phyloP scores from a whole-genome alignment of 768 basidiomycete genomes.

The Tricholoma flavovirens region DNA sequence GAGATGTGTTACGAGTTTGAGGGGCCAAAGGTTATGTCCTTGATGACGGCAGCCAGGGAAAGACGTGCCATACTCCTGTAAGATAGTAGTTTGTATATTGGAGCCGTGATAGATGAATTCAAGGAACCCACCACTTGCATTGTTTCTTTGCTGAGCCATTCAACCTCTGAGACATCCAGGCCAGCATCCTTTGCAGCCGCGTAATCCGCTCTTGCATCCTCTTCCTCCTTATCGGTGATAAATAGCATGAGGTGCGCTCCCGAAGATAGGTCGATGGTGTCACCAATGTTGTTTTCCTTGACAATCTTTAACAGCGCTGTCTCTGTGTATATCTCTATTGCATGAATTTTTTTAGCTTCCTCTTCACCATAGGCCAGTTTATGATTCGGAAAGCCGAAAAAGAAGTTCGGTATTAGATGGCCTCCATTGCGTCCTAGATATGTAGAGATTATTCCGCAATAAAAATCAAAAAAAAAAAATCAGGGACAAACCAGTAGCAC shows the following conservation, averaged over 20 bases:
- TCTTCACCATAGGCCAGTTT: slow-evolving; percentile 37
- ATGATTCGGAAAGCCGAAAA: slow-evolving; percentile 38
- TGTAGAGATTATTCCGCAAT: background rate
- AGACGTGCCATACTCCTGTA: slow-evolving; percentile 36
- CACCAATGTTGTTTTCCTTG: slow-evolving; percentile 32
- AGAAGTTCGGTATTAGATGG: slow-evolving; percentile 53
- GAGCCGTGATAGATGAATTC: background rate
- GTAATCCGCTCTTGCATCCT: slow-evolving; percentile 36
- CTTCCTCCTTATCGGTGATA: slow-evolving; percentile 40
- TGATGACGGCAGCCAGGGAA: slow-evolving; percentile 48
- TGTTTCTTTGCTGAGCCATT: slow-evolving; percentile 43
- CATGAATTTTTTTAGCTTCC: slow-evolving; percentile 49
- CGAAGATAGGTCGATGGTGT: slow-evolving; percentile 55
- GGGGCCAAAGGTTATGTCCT: slow-evolving; percentile 70
- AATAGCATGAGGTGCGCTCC: slow-evolving; percentile 50
- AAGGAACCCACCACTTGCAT: slow-evolving; percentile 37
- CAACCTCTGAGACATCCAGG: slow-evolving; percentile 35
- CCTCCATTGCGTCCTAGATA: slow-evolving; percentile 70
- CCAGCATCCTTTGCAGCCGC: slow-evolving; percentile 51
- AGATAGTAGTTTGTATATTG: background rate
- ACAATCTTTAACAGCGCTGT: slow-evolving; percentile 45
- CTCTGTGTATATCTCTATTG: slow-evolving; percentile 54
- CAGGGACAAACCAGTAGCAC: slow-evolving; percentile 57
- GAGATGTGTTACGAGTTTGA: slow-evolving; percentile 71
- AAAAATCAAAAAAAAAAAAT: background rate